Percentiles rank a stretch among this genome's conserved stretches.
These are phyloP conservation scores for Furcasterigmium sp. DNA, from an alignment of 2,329 filamentous ascomycete genomes.

Conservation along the genomic window DNA sequence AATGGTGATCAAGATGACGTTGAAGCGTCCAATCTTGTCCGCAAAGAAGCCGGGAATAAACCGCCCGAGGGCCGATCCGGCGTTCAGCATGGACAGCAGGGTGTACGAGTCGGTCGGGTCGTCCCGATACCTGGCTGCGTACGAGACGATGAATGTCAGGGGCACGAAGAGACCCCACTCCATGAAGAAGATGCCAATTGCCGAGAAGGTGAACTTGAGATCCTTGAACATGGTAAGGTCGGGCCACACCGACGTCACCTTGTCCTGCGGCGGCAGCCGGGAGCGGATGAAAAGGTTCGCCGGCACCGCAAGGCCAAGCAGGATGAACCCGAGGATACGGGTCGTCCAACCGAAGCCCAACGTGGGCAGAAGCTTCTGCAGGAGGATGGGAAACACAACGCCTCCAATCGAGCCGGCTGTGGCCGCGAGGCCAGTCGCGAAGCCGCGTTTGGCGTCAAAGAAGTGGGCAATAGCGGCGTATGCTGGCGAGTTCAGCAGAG, in stretches of 20 bases:
- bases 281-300: constrained; percentile 44
- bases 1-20: constrained; percentile 68
- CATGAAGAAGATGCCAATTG: constrained; percentile 61
- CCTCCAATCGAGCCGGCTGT: constrained; percentile 67
- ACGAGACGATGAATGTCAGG: constrained; percentile 71
- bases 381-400: constrained; percentile 52
- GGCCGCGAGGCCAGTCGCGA: constrained; percentile 77
- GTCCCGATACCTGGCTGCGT: constrained; percentile 59
- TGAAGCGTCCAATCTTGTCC: constrained; percentile 75
- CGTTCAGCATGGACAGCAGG: constrained; percentile 76
- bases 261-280: constrained; percentile 45
- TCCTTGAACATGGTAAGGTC: constrained; percentile 59
- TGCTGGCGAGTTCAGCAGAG: constrained; percentile 72
- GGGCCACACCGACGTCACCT: constrained; percentile 42
- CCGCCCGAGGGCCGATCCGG: constrained; percentile 70
- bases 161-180: constrained; percentile 70
- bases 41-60: constrained; percentile 71
- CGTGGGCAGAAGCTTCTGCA: constrained; percentile 37
- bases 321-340: constrained; percentile 44
- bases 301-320: constrained; percentile 39
- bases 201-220: constrained; percentile 53
- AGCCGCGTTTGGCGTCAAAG: constrained; percentile 67
- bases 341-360: constrained; percentile 45
- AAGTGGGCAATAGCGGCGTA: constrained; percentile 73
- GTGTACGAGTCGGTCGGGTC: constrained; percentile 60